phyloP scores from a whole-genome alignment of 2,329 filamentous ascomycete species.

The Botrytis deweyae region DNA sequence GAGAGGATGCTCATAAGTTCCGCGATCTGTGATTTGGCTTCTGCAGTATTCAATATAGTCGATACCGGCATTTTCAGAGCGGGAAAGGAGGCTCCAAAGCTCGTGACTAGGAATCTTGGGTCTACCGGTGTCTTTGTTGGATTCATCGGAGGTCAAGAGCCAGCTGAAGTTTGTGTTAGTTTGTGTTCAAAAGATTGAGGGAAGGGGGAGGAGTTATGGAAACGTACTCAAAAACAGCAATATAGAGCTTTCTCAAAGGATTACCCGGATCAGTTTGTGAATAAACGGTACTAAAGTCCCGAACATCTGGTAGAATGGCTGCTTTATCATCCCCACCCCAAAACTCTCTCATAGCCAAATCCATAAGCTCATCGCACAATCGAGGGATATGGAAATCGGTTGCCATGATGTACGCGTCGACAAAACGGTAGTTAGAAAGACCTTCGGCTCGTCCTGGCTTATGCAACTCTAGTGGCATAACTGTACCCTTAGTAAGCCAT shows the following conservation, averaged over 20 bases:
- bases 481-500: neutral
- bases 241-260: constrained; percentile 3
- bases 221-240: neutral
- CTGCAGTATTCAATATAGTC: constrained; percentile 1
- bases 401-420: neutral
- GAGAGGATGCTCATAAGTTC: neutral
- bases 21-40: neutral
- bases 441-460: neutral
- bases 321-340: neutral
- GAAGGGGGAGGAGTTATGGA: neutral
- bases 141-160: neutral
- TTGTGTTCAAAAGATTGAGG: too few relatives aligned
- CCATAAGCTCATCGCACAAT: neutral
- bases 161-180: neutral
- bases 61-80: neutral
- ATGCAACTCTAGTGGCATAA: neutral
- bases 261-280: neutral
- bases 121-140: neutral
- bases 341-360: neutral
- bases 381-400: neutral
- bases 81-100: neutral
- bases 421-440: neutral
- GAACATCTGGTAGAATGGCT: neutral
- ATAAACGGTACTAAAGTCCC: neutral
- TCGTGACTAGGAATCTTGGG: neutral